Conservation (phyloP, 2,329 filamentous ascomycete genomes). For the Bipolaris gigantea region DNA sequence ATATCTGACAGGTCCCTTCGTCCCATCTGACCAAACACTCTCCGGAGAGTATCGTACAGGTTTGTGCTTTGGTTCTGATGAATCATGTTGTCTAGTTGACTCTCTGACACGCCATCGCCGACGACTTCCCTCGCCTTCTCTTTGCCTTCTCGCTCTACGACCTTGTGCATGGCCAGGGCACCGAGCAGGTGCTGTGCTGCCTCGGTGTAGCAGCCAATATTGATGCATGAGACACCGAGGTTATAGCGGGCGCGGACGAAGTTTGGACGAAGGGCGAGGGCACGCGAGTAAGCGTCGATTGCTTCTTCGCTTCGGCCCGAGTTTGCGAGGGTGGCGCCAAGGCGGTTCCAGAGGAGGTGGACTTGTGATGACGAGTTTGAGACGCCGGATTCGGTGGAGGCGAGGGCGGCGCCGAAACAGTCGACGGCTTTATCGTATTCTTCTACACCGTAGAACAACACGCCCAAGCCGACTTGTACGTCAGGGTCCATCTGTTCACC, state of each 20-base stretch:
- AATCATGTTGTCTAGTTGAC: slow-evolving; percentile 81
- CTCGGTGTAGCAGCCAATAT: slow-evolving; percentile 92
- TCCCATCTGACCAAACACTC: slow-evolving; percentile 97
- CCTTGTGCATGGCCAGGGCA: slow-evolving; percentile 92
- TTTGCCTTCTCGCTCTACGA: slow-evolving; percentile 82
- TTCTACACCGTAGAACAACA: slow-evolving; percentile 96
- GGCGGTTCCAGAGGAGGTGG: slow-evolving; percentile 94
- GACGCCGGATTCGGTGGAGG: slow-evolving; percentile 78
- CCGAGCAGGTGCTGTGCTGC: slow-evolving; percentile 91
- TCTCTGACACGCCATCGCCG: slow-evolving; percentile 62
- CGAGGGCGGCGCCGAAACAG: slow-evolving; percentile 91
- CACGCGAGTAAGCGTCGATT: slow-evolving; percentile 94
- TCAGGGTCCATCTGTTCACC: slow-evolving; percentile 98
- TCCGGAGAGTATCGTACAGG: slow-evolving; percentile 86
- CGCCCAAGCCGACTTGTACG: slow-evolving; percentile 94
- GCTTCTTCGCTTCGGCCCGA: slow-evolving; percentile 91
- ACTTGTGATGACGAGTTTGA: slow-evolving; percentile 84
- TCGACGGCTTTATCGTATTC: slow-evolving; percentile 99
- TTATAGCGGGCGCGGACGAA: slow-evolving; percentile 98
- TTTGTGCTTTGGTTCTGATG: slow-evolving; percentile 97
- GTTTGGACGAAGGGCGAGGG: slow-evolving; percentile 85
- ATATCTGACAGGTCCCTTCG: slow-evolving; percentile 82
- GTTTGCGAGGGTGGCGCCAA: slow-evolving; percentile 95
- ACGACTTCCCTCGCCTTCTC: slow-evolving; percentile 83
- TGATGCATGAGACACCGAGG: slow-evolving; percentile 93